A percentile compares a stretch with the other conserved stretches of the same genome.
Conservation (phyloP, 1,284 basidiomycete genomes). For the Tremellales sp. region DNA sequence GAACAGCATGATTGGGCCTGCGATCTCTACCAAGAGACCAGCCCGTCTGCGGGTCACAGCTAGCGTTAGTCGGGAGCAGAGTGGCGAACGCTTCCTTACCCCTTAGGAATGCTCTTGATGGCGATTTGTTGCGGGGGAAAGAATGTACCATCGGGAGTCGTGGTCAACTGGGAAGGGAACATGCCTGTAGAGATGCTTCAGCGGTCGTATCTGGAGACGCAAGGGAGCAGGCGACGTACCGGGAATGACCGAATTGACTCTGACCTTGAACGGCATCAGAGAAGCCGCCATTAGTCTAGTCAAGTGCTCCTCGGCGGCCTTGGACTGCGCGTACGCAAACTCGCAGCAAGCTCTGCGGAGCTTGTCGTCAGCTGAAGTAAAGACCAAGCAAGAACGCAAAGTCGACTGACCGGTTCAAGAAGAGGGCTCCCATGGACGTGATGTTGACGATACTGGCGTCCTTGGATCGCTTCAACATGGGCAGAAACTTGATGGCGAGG, state of each 20-base stretch:
- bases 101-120: slow-evolving; percentile 19
- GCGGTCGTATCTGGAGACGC: not conserved
- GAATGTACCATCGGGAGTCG: slow-evolving; percentile 8
- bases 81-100: slow-evolving; percentile 11
- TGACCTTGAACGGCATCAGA: slow-evolving; percentile 27
- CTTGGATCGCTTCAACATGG: slow-evolving; percentile 25
- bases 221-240: slow-evolving; percentile 12
- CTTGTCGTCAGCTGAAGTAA: not conserved
- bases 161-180: slow-evolving; percentile 29
- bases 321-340: slow-evolving; percentile 34
- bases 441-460: slow-evolving; percentile 30
- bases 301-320: slow-evolving; percentile 32
- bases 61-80: not conserved
- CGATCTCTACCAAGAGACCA: slow-evolving; percentile 27
- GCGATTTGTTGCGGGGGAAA: slow-evolving; percentile 12
- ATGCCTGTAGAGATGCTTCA: slow-evolving; percentile 10
- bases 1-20: slow-evolving; percentile 28
- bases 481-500: slow-evolving; percentile 30
- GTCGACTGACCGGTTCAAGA: slow-evolving; percentile 26
- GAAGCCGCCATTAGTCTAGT: slow-evolving; percentile 29
- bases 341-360: slow-evolving; percentile 22
- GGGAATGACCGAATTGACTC: slow-evolving; percentile 29
- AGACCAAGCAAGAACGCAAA: not conserved
- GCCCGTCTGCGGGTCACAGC: slow-evolving; percentile 11
- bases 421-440: slow-evolving; percentile 26